Percentiles rank a stretch among this genome's conserved stretches.
Evolutionary conservation across 2,329 filamentous ascomycete species (phyloP).

Genomic region (Graphilbum fragrans): DNA sequence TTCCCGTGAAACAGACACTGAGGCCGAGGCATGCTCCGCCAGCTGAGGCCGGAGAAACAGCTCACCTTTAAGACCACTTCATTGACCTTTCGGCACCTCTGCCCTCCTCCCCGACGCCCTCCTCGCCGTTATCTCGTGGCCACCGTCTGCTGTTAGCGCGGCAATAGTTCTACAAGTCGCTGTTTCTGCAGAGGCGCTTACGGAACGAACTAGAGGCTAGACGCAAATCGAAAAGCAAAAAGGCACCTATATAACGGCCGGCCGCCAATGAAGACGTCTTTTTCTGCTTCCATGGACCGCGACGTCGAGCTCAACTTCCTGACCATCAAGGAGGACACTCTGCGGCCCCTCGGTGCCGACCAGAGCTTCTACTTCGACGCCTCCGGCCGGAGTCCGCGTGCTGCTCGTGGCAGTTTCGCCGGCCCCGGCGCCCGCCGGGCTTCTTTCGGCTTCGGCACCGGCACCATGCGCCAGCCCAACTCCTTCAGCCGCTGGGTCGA

Average conservation of each 20-base stretch:
- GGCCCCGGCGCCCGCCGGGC: constrained; percentile 4
- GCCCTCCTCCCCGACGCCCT: not conserved
- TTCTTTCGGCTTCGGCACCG: constrained; percentile 9
- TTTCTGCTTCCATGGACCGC: constrained; percentile 9
- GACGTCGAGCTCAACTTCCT: constrained; percentile 13
- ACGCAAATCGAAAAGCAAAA: not conserved
- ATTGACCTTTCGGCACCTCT: too few species aligned
- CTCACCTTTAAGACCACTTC: too few species aligned
- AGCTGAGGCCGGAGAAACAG: too few species aligned
- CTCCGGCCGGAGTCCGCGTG: not conserved
- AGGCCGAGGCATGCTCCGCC: too few species aligned
- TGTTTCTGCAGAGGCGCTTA: too few species aligned
- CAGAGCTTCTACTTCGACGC: constrained; percentile 10
- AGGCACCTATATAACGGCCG: too few species aligned
- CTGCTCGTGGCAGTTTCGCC: not conserved
- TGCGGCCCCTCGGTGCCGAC: constrained; percentile 6
- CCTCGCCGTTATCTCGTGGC: not conserved
- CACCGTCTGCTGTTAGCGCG: too few species aligned
- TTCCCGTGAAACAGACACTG: too few species aligned
- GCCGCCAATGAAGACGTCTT: constrained; percentile 3
- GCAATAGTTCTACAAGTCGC: not conserved
- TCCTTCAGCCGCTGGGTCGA: constrained; percentile 33
- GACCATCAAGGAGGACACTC: constrained; percentile 12
- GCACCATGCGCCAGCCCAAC: constrained; percentile 2
- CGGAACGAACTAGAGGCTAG: too few species aligned